Percentiles rank a stretch among this genome's conserved stretches.
Evolutionary conservation across 2,329 filamentous ascomycete species (phyloP).

Genomic region (Huntiella moniliformis): DNA sequence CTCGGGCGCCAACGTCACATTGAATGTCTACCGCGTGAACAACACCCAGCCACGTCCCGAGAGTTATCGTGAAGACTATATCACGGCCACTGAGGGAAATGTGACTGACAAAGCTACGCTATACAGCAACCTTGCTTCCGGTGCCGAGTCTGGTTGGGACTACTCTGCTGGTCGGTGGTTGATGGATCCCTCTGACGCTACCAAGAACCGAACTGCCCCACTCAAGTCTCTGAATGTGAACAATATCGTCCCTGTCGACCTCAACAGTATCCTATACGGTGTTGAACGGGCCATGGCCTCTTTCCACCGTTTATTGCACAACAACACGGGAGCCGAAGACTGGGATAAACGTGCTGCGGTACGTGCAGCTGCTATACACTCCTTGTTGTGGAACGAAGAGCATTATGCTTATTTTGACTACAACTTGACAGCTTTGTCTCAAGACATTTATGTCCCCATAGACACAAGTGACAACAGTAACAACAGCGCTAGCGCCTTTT

Average conservation of each 20-base stretch:
- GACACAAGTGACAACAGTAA: slow-evolving; percentile 2
- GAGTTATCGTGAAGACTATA: slow-evolving; percentile 46
- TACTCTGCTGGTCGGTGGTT: slow-evolving; percentile 40
- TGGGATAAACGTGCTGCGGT: slow-evolving; percentile 32
- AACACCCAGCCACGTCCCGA: slow-evolving; percentile 51
- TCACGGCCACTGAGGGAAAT: slow-evolving; percentile 36
- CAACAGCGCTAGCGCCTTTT: slow-evolving; percentile 15
- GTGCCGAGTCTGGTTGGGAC: slow-evolving; percentile 49
- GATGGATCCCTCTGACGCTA: slow-evolving; percentile 35
- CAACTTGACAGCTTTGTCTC: slow-evolving; percentile 39
- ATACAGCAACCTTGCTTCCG: slow-evolving; percentile 44
- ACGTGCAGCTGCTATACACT: slow-evolving; percentile 42
- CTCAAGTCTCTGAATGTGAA: slow-evolving; percentile 42
- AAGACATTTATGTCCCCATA: slow-evolving; percentile 30
- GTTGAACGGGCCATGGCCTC: slow-evolving; percentile 41
- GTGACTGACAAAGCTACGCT: slow-evolving; percentile 31
- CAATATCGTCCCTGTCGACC: slow-evolving; percentile 41
- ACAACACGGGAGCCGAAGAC: slow-evolving; percentile 27
- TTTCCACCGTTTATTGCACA: slow-evolving; percentile 33
- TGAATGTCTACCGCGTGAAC: slow-evolving; percentile 40
- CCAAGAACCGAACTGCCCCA: slow-evolving; percentile 43
- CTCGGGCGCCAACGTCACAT: slow-evolving; percentile 26
- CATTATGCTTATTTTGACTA: slow-evolving; percentile 50
- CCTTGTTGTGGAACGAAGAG: slow-evolving; percentile 44
- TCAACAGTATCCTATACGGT: slow-evolving; percentile 49